Base-by-base conservation (phyloP, 805 yeast species). In the Candida easanensis region DNA sequence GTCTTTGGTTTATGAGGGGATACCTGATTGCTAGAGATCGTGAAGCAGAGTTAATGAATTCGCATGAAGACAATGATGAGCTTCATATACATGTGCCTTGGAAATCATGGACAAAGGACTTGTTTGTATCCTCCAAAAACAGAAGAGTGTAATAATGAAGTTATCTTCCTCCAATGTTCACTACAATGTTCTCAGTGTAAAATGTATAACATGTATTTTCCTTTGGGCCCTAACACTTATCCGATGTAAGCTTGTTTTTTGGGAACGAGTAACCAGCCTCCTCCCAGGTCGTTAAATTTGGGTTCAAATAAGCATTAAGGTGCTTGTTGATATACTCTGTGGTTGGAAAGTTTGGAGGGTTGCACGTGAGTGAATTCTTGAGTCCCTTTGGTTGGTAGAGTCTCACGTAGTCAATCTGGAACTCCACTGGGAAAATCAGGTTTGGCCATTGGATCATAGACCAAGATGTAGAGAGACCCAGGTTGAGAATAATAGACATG, bases 11-110 rank as follows among this genome's bases (percentile, higher is more conserved):
- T 3, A 52, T 79, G 41, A 66, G 88, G 55, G 83, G 79, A 1
- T 79, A 79, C 66, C 45, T 81, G 10, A 66, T 76, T 21, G 75
- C 76, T 13, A 66, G 87, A 50, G 79, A 77, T 49, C 48, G 43
- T 19, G 36, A 58, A 25, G 63, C 60, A 5, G 62, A 53, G 7
- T 58, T 55, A 13, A 39, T 31, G 8, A 46, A 39, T 7, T 42
- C 53, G 9, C 55, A 52, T 25, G 54, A 56, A 22, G 70, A 67
- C 42, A 59, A 52, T 27, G 55, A 48, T 33, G 60, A 57, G 39
- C 35, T 49, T 7, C 48, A 56, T 33, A 43, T 57, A 15, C 33
- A 34, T 2, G 59, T 62, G 18, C 15, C 32, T 14, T 20, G 44
- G 27, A 2, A n/a, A n/a, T n/a, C n/a, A n/a, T n/a, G n/a, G n/a